These are phyloP conservation scores for Ustilago sp. DNA, from an alignment of 1,284 basidiomycete genomes.

Conservation along the genomic window DNA sequence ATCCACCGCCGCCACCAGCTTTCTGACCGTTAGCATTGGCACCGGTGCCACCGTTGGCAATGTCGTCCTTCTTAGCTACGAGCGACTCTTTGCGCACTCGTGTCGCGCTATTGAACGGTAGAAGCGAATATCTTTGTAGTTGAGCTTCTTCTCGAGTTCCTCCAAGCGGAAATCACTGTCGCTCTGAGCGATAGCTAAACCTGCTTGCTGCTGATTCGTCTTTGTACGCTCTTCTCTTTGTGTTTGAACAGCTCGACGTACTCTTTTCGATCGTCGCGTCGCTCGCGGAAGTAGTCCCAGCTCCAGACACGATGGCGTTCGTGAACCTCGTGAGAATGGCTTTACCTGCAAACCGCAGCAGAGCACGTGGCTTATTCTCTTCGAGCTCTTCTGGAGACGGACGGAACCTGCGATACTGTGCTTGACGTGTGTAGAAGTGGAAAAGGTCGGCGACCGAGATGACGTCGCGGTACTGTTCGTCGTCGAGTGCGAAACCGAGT, in stretches of 20 bases:
- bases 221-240: slow-evolving; percentile 72
- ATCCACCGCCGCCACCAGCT: slow-evolving; percentile 53
- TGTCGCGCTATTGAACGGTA: slow-evolving; percentile 96
- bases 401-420: slow-evolving; percentile 77
- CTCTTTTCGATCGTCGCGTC: slow-evolving; percentile 83
- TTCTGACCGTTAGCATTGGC: slow-evolving; percentile 70
- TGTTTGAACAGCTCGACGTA: slow-evolving; percentile 90
- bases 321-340: slow-evolving; percentile 87
- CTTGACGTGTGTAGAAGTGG: slow-evolving; percentile 92
- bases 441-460: slow-evolving; percentile 97
- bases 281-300: slow-evolving; percentile 89
- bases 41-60: slow-evolving; percentile 69
- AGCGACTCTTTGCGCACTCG: slow-evolving; percentile 80
- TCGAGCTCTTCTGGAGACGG: slow-evolving; percentile 77
- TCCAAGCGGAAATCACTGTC: slow-evolving; percentile 72
- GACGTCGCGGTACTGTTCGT: slow-evolving; percentile 93
- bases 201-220: slow-evolving; percentile 58
- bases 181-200: slow-evolving; percentile 51
- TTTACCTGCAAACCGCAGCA: slow-evolving; percentile 83
- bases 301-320: slow-evolving; percentile 88
- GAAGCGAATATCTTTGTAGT: slow-evolving; percentile 96
- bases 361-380: slow-evolving; percentile 78
- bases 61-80: slow-evolving; percentile 66
- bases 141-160: slow-evolving; percentile 82
- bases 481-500: slow-evolving; percentile 91